phyloP scores from a whole-genome alignment of 495 filamentous ascomycete genomes.

The Cercophora newfieldiana region DNA sequence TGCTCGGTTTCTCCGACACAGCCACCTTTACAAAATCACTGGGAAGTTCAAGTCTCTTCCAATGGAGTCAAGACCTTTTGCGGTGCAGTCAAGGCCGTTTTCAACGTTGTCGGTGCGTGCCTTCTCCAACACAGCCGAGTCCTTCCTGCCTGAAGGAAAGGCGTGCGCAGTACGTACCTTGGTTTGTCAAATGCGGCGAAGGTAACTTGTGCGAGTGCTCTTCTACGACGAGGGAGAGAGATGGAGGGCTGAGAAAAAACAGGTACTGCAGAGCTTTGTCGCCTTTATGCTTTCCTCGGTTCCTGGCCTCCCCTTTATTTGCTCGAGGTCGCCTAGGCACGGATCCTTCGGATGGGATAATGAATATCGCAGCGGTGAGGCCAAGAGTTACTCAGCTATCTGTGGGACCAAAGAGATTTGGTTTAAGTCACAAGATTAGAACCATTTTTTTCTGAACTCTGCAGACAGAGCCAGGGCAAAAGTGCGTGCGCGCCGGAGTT shows the following conservation, averaged over 20 bases:
- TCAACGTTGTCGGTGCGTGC: too few relatives aligned
- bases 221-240: not conserved
- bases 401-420: conserved; percentile 4
- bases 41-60: too few relatives aligned
- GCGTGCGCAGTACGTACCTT: too few relatives aligned
- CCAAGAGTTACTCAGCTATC: not conserved
- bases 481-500: not conserved
- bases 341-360: not conserved
- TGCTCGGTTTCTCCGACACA: not conserved
- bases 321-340: not conserved
- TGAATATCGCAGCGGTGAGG: not conserved
- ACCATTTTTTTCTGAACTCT: not conserved
- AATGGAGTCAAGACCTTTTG: too few relatives aligned
- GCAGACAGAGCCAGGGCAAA: not conserved
- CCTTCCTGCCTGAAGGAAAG: too few relatives aligned
- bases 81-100: too few relatives aligned
- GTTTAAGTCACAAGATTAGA: conserved; percentile 15
- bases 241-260: not conserved
- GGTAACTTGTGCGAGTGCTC: not conserved
- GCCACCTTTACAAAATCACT: not conserved
- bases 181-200: too few relatives aligned
- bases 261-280: not conserved
- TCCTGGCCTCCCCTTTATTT: not conserved
- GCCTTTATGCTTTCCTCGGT: not conserved
- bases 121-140: too few relatives aligned